A percentile compares a stretch with the other conserved stretches of the same genome.
Evolutionary conservation across 768 basidiomycete genomes (phyloP).

Genomic region (Punctularia strigosozonata): DNA sequence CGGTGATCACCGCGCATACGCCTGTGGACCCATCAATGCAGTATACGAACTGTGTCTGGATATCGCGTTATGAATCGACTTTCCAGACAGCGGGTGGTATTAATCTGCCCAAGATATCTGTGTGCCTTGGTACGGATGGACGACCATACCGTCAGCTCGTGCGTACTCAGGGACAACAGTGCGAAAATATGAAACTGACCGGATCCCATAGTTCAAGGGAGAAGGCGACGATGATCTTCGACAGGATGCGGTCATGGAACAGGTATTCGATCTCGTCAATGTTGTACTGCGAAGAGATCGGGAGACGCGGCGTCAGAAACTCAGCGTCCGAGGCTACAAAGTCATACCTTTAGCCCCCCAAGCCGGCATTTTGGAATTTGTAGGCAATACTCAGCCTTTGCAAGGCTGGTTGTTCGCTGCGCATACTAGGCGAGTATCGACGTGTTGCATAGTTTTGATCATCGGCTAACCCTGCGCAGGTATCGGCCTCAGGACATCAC

Average conservation of each 20-base stretch:
- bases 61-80: conserved; percentile 43
- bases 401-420: conserved; percentile 47
- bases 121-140: conserved; percentile 60
- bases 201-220: conserved; percentile 73
- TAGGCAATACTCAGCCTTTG: conserved; percentile 63
- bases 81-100: conserved; percentile 68
- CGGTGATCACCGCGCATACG: conserved; percentile 66
- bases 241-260: conserved; percentile 98
- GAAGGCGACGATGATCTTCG: conserved; percentile 84
- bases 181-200: no score
- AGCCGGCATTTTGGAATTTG: conserved; percentile 87
- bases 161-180: conserved; percentile 21
- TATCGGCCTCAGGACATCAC: conserved; percentile 53
- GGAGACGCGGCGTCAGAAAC: conserved; percentile 59
- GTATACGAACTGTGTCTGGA: conserved; percentile 63
- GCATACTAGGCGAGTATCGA: conserved; percentile 43
- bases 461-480: conserved; percentile 23
- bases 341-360: conserved; percentile 75
- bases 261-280: conserved; percentile 89
- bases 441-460: no score
- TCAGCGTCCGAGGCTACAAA: conserved; percentile 76
- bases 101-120: conserved; percentile 72
- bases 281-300: conserved; percentile 60
- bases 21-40: conserved; percentile 56
- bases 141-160: conserved; percentile 70